Evolutionary conservation across 2,329 filamentous ascomycete genomes (phyloP).

Genomic region (Torrubiellomyces zombiae): DNA sequence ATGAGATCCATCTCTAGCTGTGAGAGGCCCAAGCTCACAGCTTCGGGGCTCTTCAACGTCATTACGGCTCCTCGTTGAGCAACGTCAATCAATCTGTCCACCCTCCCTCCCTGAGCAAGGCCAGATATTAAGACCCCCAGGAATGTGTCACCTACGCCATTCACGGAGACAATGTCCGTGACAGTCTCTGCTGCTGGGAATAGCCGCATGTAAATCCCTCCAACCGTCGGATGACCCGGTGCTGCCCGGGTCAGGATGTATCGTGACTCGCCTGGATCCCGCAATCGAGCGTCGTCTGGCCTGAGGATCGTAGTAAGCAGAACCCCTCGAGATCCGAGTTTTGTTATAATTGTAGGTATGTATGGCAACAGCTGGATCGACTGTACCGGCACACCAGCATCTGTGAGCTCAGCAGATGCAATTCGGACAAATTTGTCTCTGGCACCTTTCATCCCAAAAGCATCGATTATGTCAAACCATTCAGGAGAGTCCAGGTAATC

Average conservation of each 20-base stretch:
- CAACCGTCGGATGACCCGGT: conserved; percentile 34
- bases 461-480: conserved; percentile 72
- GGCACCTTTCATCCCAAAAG: conserved; percentile 59
- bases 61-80: conserved; percentile 69
- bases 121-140: conserved; percentile 72
- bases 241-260: conserved; percentile 55
- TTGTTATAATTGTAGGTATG: conserved; percentile 70
- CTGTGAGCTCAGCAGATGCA: conserved; percentile 51
- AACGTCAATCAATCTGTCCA: conserved; percentile 51
- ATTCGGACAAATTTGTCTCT: conserved; percentile 54
- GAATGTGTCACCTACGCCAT: conserved; percentile 89
- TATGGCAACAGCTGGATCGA: conserved; percentile 74
- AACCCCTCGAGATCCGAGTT: conserved; percentile 61
- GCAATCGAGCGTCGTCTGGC: conserved; percentile 50
- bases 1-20: conserved; percentile 24
- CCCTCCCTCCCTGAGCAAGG: conserved; percentile 40
- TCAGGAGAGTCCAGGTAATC: conserved; percentile 50
- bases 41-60: conserved; percentile 58
- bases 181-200: conserved; percentile 53
- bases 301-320: conserved; percentile 56
- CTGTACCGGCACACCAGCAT: conserved; percentile 70
- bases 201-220: conserved; percentile 68
- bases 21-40: conserved; percentile 46
- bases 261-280: conserved; percentile 40
- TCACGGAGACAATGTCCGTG: conserved; percentile 67